phyloP scores from a whole-genome alignment of 352 stramenopile genomes.

The Pythium dissimile region DNA sequence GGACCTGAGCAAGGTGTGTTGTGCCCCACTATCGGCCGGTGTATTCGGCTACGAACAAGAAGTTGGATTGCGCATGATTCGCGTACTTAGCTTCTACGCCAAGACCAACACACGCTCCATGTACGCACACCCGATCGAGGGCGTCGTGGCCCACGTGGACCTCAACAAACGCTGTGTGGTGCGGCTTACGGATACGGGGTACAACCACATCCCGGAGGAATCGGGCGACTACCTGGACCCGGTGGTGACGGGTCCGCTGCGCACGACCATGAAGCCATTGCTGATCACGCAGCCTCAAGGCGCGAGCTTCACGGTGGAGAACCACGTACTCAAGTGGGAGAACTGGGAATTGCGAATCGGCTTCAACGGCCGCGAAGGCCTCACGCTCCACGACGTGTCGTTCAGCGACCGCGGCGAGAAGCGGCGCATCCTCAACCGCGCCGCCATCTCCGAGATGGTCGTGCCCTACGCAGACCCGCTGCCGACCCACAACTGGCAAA shows the following conservation, averaged over 20 bases:
- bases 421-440: constrained; percentile 60
- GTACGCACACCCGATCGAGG: constrained; percentile 45
- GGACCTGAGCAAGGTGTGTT: constrained; percentile 38
- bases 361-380: constrained; percentile 79
- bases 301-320: constrained; percentile 63
- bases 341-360: constrained; percentile 79
- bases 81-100: constrained; percentile 43
- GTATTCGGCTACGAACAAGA: constrained; percentile 40
- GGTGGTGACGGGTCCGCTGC: constrained; percentile 34
- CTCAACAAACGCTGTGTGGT: constrained; percentile 38
- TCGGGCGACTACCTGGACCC: constrained; percentile 44
- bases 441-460: constrained; percentile 81
- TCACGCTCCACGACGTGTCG: constrained; percentile 68
- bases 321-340: constrained; percentile 73
- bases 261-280: constrained; percentile 53
- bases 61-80: constrained; percentile 39
- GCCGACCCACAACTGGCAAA: constrained; percentile 71
- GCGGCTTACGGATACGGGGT: constrained; percentile 40
- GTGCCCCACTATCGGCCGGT: constrained; percentile 38
- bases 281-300: constrained; percentile 73
- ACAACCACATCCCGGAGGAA: constrained; percentile 40
- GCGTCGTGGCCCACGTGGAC: constrained; percentile 43
- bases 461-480: constrained; percentile 79
- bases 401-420: constrained; percentile 31
- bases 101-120: constrained; percentile 43